Percentiles rank a stretch among this genome's conserved stretches.
These are phyloP conservation scores for Salvia splendens DNA, from an alignment of 257 asterid genomes.

Conservation along the genomic window DNA sequence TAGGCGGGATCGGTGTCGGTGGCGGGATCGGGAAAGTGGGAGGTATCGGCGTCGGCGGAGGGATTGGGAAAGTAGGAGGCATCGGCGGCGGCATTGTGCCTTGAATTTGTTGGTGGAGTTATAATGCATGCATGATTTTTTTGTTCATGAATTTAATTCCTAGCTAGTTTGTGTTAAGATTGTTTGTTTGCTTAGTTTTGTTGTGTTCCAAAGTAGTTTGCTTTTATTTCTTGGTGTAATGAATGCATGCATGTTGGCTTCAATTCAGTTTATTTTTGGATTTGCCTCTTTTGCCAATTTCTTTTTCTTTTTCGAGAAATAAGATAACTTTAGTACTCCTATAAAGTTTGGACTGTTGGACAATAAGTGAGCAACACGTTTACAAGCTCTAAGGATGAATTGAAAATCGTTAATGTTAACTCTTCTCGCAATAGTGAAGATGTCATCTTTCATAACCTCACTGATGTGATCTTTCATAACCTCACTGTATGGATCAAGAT, in stretches of 20 bases:
- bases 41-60: constrained; percentile 48
- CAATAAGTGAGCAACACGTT: no score
- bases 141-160: constrained; percentile 5
- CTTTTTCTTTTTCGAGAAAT: no score
- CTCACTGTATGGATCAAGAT: no score
- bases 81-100: constrained; percentile 37
- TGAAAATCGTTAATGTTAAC: no score
- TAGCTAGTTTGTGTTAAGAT: constrained; percentile 12
- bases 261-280: constrained; percentile 11
- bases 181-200: neutral
- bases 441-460: no score
- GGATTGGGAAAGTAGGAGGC: constrained; percentile 39
- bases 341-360: no score
- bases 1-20: constrained; percentile 40
- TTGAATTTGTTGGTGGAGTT: constrained; percentile 8
- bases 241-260: constrained; percentile 26
- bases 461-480: no score
- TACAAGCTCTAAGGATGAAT: no score
- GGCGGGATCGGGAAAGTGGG: constrained; percentile 43
- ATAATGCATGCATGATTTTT: constrained; percentile 1
- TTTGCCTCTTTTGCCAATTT: neutral
- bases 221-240: constrained; percentile 25
- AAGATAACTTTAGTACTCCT: no score
- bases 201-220: constrained; percentile 19
- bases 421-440: no score